These are phyloP conservation scores for Hippophae tibetana DNA, from an alignment of 306 rosid genomes.

Conservation along the genomic window DNA sequence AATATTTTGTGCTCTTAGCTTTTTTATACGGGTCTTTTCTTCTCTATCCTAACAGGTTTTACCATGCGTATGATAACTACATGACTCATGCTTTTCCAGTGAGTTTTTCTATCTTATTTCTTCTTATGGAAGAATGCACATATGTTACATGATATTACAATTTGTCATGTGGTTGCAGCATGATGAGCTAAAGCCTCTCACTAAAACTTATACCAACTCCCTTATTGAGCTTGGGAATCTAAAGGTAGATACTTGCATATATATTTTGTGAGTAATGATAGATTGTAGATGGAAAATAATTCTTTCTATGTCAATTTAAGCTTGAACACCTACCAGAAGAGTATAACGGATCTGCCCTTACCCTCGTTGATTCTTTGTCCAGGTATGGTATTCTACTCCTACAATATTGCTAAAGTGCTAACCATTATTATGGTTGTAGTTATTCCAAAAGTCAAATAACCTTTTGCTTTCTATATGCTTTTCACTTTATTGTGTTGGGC, in stretches of 20 bases:
- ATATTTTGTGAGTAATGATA: slow-evolving; percentile 1
- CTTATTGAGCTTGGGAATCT: slow-evolving; percentile 89
- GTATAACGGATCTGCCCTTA: slow-evolving; percentile 84
- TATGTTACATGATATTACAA: slow-evolving; percentile 6
- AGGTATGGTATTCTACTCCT: slow-evolving; percentile 34
- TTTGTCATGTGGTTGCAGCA: slow-evolving; percentile 49
- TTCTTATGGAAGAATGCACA: slow-evolving; percentile 10
- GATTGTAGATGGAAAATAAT: slow-evolving; percentile 20
- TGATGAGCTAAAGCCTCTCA: slow-evolving; percentile 87
- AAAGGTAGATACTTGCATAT: slow-evolving; percentile 34
- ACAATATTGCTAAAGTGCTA: too few relatives aligned
- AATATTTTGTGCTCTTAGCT: background rate
- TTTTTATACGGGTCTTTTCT: background rate
- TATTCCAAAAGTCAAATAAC: slow-evolving; percentile 6
- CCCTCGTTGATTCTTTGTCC: slow-evolving; percentile 85
- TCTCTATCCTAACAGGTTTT: slow-evolving; percentile 51
- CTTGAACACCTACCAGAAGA: slow-evolving; percentile 74
- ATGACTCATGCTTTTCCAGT: slow-evolving; percentile 94
- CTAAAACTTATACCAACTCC: slow-evolving; percentile 77
- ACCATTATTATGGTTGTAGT: background rate
- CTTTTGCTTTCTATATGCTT: slow-evolving; percentile 6
- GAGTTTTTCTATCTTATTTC: slow-evolving; percentile 19
- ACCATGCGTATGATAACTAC: slow-evolving; percentile 90
- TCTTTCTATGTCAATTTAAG: slow-evolving; percentile 38
- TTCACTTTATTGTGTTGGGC: slow-evolving; percentile 1